phyloP scores from a whole-genome alignment of 169 alveolate species.

The Cryptosporidium canis region DNA sequence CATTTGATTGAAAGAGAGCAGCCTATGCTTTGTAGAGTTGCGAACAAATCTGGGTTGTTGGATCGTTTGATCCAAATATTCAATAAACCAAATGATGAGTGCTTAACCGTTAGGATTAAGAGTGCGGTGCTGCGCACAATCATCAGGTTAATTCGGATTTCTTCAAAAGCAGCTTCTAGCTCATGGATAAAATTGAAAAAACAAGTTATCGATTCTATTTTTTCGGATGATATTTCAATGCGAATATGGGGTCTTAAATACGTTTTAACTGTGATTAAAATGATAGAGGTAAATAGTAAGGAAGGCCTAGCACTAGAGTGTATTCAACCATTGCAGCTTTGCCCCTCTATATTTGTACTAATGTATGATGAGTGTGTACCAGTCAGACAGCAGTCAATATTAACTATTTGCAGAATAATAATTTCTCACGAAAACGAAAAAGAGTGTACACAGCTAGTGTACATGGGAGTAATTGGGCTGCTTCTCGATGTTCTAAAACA shows the following conservation, averaged over 20 bases:
- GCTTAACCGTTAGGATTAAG: constrained; percentile 17
- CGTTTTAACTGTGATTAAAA: constrained; percentile 33
- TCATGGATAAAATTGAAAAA: constrained; percentile 29
- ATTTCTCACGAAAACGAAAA: constrained; percentile 2
- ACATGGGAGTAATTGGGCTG: constrained; percentile 63
- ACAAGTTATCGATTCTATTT: neutral
- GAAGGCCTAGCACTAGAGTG: neutral
- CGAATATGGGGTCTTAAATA: constrained; percentile 48
- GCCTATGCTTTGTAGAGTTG: constrained; percentile 63
- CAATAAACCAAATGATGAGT: neutral
- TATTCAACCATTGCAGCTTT: constrained; percentile 27
- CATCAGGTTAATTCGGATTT: constrained; percentile 25
- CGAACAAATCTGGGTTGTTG: constrained; percentile 52
- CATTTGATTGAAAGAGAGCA: constrained; percentile 38
- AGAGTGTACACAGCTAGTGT: constrained; percentile 38
- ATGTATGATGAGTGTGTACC: constrained; percentile 53
- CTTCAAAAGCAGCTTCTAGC: constrained; percentile 42
- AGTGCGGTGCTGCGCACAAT: constrained; percentile 14
- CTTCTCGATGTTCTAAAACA: constrained; percentile 45
- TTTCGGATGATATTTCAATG: constrained; percentile 38
- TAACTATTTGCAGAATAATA: constrained; percentile 20
- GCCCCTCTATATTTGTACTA: constrained; percentile 26
- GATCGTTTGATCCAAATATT: neutral
- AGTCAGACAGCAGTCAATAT: constrained; percentile 15
- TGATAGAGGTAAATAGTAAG: constrained; percentile 1